Evolutionary conservation across 805 yeast genomes (phyloP).

Genomic region (Pichia nanzhaoensis): DNA sequence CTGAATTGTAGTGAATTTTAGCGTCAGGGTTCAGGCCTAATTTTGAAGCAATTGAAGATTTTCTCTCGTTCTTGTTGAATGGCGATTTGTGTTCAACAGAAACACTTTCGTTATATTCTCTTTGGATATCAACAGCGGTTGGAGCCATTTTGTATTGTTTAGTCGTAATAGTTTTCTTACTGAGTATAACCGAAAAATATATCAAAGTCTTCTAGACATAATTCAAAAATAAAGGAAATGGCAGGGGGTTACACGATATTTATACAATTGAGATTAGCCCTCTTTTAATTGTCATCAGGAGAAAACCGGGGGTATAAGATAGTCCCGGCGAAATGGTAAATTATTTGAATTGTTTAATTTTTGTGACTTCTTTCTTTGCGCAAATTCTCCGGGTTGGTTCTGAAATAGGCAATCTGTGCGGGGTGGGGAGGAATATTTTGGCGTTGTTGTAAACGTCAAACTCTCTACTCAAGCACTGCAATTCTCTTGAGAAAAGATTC

Average conservation of each 20-base stretch:
- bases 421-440: no score
- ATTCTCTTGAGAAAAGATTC: no score
- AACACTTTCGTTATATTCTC: slow-evolving; percentile 24
- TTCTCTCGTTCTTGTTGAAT: slow-evolving; percentile 23
- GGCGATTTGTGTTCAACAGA: slow-evolving; percentile 19
- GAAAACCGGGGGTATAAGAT: no score
- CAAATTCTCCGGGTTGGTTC: no score
- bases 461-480: no score
- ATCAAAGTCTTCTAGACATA: neutral
- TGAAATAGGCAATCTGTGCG: no score
- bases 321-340: no score
- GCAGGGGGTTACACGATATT: no score
- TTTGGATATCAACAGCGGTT: slow-evolving; percentile 34
- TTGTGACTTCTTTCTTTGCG: neutral
- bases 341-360: neutral
- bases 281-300: neutral
- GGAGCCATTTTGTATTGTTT: slow-evolving; percentile 30
- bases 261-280: no score
- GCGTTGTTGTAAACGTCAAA: no score
- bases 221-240: no score
- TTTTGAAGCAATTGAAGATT: slow-evolving; percentile 27
- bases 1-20: slow-evolving; percentile 79
- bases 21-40: slow-evolving; percentile 55
- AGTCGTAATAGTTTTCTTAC: neutral
- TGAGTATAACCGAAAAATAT: neutral